Evolutionary conservation across 179 eudicot species (phyloP).

Genomic region (Sideroxylon spinosum): DNA sequence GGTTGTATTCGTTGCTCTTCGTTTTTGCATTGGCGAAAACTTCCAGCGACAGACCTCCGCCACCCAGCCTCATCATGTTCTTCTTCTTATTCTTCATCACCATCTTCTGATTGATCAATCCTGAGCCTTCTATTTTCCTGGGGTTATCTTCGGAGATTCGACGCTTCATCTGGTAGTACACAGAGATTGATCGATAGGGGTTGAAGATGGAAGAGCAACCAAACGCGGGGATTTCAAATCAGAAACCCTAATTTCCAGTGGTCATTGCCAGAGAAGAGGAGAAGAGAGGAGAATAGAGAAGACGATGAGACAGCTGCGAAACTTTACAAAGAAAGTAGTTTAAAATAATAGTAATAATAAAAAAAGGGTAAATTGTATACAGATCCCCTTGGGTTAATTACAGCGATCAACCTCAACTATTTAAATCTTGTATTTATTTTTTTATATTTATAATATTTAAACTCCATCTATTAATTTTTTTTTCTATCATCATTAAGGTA

Average conservation of each 20-base stretch:
- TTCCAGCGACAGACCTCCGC: constrained; percentile 74
- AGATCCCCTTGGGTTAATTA: no score
- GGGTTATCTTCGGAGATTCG: constrained; percentile 5
- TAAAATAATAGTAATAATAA: no score
- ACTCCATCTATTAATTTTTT: no score
- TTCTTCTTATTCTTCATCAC: constrained; percentile 40
- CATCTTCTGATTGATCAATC: constrained; percentile 13
- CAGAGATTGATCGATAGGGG: neutral
- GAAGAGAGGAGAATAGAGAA: no score
- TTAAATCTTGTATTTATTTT: no score
- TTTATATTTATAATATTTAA: no score
- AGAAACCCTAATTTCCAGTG: constrained; percentile 16
- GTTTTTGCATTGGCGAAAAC: constrained; percentile 81
- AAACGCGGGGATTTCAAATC: neutral
- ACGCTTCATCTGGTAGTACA: constrained; percentile 13
- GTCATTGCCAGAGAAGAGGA: neutral
- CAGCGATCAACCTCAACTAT: no score
- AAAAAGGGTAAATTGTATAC: no score
- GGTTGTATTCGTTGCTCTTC: constrained; percentile 55
- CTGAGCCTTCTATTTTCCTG: constrained; percentile 12
- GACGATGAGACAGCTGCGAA: no score
- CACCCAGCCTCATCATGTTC: constrained; percentile 79
- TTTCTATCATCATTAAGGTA: no score
- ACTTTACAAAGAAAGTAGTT: no score
- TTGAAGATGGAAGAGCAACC: neutral